These are phyloP conservation scores for Daldinia decipiens DNA, from an alignment of 495 filamentous ascomycete genomes.

Conservation along the genomic window DNA sequence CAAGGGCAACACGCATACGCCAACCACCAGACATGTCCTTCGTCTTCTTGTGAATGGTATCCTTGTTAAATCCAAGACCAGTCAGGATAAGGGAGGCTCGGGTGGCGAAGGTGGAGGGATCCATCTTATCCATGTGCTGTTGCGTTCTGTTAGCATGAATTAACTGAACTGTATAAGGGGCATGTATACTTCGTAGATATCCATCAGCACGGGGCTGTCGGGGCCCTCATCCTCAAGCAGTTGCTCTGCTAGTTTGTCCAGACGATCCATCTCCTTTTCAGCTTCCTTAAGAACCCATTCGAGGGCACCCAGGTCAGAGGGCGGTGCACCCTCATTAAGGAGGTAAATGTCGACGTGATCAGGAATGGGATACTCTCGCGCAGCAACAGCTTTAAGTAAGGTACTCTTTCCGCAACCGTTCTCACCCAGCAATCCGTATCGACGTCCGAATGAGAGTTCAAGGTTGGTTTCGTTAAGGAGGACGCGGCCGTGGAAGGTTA, in stretches of 20 bases:
- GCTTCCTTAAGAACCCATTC: slow-evolving; percentile 98
- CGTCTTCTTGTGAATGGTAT: slow-evolving; percentile 96
- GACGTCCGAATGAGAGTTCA: slow-evolving; percentile 90
- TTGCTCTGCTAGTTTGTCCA: slow-evolving; percentile 90
- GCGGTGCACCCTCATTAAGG: slow-evolving; percentile 96
- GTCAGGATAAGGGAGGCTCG: slow-evolving; percentile 97
- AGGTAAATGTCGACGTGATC: slow-evolving; percentile 99
- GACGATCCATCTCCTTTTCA: slow-evolving; percentile 87
- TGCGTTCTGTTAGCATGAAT: slow-evolving; percentile 30
- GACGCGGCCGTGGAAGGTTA: slow-evolving; percentile 98
- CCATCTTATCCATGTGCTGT: slow-evolving; percentile 98
- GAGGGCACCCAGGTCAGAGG: slow-evolving; percentile 85
- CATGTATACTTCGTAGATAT: slow-evolving; percentile 89
- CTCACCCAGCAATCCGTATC: slow-evolving; percentile 95
- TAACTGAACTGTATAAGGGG: neutral
- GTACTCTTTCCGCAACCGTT: slow-evolving; percentile 99
- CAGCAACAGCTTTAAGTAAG: slow-evolving; percentile 90
- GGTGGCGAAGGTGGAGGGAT: slow-evolving; percentile 98
- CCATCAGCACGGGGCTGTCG: slow-evolving; percentile 89
- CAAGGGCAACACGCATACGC: slow-evolving; percentile 99
- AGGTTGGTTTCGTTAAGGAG: slow-evolving; percentile 92
- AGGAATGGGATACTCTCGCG: slow-evolving; percentile 93
- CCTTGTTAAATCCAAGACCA: slow-evolving; percentile 99
- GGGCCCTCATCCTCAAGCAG: slow-evolving; percentile 91
- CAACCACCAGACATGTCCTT: slow-evolving; percentile 99